These are phyloP conservation scores for Hanseniaspora singularis DNA, from an alignment of 805 yeast genomes.

Conservation along the genomic window DNA sequence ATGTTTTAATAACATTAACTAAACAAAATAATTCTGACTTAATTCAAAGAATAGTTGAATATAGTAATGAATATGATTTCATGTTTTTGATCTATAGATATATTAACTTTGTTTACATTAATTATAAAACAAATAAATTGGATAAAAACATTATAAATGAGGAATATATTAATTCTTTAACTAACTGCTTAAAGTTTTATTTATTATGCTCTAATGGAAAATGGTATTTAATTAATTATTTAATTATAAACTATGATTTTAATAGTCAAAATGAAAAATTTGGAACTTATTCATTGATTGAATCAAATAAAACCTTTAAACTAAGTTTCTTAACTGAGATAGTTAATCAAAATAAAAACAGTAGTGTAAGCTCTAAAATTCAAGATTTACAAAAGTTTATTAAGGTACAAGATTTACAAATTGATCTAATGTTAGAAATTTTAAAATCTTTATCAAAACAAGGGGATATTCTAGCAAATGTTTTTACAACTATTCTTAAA, in stretches of 20 bases:
- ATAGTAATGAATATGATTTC: conserved; percentile 21
- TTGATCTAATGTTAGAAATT: conserved; percentile 34
- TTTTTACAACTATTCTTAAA: conserved; percentile 42
- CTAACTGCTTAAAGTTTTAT: conserved; percentile 8
- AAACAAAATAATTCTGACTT: conserved; percentile 34
- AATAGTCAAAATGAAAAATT: conserved; percentile 28
- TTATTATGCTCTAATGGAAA: conserved; percentile 13
- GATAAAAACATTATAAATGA: conserved; percentile 9
- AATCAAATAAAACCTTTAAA: conserved; percentile 29
- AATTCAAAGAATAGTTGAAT: conserved; percentile 24
- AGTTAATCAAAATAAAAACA: conserved; percentile 16
- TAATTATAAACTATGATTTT: conserved; percentile 9
- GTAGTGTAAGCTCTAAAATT: conserved; percentile 12
- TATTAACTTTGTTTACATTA: conserved; percentile 28
- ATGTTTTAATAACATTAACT: conserved; percentile 52
- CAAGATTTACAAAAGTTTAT: conserved; percentile 29
- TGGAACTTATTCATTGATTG: conserved; percentile 27
- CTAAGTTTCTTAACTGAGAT: conserved; percentile 9
- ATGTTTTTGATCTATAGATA: conserved; percentile 31
- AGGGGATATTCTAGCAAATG: conserved; percentile 31
- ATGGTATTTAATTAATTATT: conserved; percentile 13
- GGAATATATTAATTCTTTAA: conserved; percentile 14
- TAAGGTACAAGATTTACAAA: conserved; percentile 34
- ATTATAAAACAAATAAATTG: conserved; percentile 19
- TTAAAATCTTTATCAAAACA: conserved; percentile 39